Base-by-base conservation (phyloP, 768 basidiomycete genomes). In the Tricholoma matsutake region DNA sequence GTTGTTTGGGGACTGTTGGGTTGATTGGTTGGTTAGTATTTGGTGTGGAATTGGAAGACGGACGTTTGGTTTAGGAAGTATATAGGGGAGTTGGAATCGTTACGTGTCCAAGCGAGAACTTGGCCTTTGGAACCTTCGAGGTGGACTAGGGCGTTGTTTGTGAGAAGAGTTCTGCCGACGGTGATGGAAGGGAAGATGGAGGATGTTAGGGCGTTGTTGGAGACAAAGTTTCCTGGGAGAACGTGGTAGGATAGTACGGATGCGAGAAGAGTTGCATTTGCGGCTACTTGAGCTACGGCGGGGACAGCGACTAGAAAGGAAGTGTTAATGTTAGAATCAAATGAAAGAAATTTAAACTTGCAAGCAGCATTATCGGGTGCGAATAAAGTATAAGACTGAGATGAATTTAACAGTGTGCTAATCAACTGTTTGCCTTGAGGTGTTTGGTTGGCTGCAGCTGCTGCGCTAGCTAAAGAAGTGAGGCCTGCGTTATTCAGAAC, bases 91-190 rank as follows among this genome's bases (percentile, higher is more conserved):
- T 79, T 77, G 8, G 64, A 54, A 13, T 37, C 14, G 1, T 67
- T 63, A 1, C 71, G 71, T 3, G 78, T 74, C 79, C 82, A 81
- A 0, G 73, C 80, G 10, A 88, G 68, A 22, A 86, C 88, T 63
- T 89, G 88, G 0, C 73, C 74, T 64, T 80, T 76, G 63, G 80
- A 80, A 6, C 82, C 88, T 65, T 88, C 87, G 0, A 91, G 81
- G 20, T 67, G 70, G 7, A 87, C 83, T 29, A 80, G 69, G 0
- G 74, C 60, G 0, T 80, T 66, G 39, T 81, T 78, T 45, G 80
- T 81, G 45, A 90, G 77, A n/a, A 86, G 73, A 0, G 89, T 87
- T 41, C 86, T 81, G 1, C 85, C 86, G 57, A 92, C 72, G 0
- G 88, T 89, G 63, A 79, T 76, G 64, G 82, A 84, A 1, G 88